Evolutionary conservation across 1,284 basidiomycete species (phyloP).

Genomic region (Xerocomus nothofagi): DNA sequence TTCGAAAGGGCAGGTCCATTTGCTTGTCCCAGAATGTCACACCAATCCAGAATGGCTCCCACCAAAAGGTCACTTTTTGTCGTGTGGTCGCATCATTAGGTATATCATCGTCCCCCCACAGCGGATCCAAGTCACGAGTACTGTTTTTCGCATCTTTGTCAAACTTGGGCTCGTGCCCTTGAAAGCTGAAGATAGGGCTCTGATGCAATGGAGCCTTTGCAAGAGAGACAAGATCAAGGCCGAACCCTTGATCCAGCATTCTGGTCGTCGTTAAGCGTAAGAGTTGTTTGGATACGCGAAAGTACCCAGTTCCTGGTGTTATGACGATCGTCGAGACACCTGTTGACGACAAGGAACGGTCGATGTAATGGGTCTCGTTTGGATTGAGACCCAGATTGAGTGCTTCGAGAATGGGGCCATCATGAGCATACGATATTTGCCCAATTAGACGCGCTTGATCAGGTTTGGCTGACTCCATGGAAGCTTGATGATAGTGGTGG

Average conservation of each 20-base stretch:
- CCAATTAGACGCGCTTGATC: constrained; percentile 75
- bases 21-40: constrained; percentile 84
- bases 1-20: constrained; percentile 83
- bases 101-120: constrained; percentile 76
- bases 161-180: constrained; percentile 52
- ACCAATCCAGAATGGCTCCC: constrained; percentile 85
- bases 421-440: constrained; percentile 83
- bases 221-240: constrained; percentile 86
- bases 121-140: constrained; percentile 62
- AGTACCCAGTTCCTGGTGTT: constrained; percentile 94
- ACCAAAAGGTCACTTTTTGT: constrained; percentile 68
- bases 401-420: constrained; percentile 93
- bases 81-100: constrained; percentile 36
- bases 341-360: constrained; percentile 92
- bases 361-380: constrained; percentile 94
- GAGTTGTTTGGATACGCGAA: constrained; percentile 88
- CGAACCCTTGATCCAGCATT: constrained; percentile 94
- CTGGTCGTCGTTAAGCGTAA: constrained; percentile 92
- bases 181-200: constrained; percentile 86
- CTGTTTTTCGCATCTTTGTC: constrained; percentile 48
- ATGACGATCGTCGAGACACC: constrained; percentile 85
- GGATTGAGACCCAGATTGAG: constrained; percentile 93
- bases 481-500: constrained; percentile 77
- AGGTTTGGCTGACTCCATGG: constrained; percentile 43
- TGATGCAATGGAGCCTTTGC: constrained; percentile 93